A percentile compares a stretch with the other conserved stretches of the same genome.
Conservation (phyloP, 2,329 filamentous ascomycete genomes). For the Pseudopithomyces maydicus region DNA sequence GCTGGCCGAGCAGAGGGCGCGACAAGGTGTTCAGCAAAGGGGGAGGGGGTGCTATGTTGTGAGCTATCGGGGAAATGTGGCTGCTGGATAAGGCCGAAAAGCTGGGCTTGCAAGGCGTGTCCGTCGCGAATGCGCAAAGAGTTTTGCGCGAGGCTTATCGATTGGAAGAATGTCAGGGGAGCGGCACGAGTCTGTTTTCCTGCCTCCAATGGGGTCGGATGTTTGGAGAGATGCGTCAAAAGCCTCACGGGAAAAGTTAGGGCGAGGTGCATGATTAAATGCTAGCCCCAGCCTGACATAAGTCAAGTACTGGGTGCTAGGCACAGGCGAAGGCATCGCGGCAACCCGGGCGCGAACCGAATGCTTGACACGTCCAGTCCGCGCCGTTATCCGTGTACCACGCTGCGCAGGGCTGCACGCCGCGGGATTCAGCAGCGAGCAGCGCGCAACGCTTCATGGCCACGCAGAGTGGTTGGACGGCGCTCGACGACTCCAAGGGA, state of each 20-base stretch:
- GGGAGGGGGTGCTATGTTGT: slow-evolving; percentile 16
- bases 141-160: slow-evolving; percentile 25
- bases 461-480: slow-evolving; percentile 18
- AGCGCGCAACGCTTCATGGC: slow-evolving; percentile 1
- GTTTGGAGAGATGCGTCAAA: slow-evolving; percentile 4
- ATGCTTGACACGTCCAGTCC: slow-evolving; percentile 24
- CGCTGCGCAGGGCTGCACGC: background rate
- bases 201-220: background rate
- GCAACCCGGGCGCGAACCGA: slow-evolving; percentile 22
- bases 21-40: slow-evolving; percentile 14
- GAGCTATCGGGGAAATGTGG: slow-evolving; percentile 21
- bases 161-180: slow-evolving; percentile 19
- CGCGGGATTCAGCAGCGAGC: background rate
- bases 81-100: slow-evolving; percentile 16
- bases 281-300: slow-evolving; percentile 16
- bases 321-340: slow-evolving; percentile 9
- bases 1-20: slow-evolving; percentile 15
- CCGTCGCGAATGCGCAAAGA: background rate
- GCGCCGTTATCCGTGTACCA: slow-evolving; percentile 7
- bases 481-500: background rate
- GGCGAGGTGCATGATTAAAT: slow-evolving; percentile 35
- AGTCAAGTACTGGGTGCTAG: slow-evolving; percentile 20
- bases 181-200: background rate
- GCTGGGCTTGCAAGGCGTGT: slow-evolving; percentile 17
- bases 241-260: slow-evolving; percentile 15